These are phyloP conservation scores for Penicillium parvum DNA, from an alignment of 495 filamentous ascomycete species.

Conservation along the genomic window DNA sequence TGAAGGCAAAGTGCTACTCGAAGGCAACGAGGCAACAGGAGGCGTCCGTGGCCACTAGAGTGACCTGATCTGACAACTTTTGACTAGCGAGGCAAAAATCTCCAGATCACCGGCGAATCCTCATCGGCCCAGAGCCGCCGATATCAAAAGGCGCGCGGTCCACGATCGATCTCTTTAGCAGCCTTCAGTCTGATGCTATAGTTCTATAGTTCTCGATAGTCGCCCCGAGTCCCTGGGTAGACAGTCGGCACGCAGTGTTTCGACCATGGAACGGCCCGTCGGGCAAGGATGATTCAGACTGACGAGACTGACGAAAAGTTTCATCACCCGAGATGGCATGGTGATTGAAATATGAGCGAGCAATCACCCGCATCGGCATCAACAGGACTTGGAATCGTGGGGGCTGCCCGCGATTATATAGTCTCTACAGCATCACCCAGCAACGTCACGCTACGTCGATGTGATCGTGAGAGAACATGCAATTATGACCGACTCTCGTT, in stretches of 20 bases:
- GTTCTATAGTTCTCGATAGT: not conserved
- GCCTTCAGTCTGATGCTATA: too few relatives aligned
- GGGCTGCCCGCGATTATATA: conserved; percentile 19
- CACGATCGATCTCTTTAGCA: too few relatives aligned
- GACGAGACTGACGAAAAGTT: conserved; percentile 34
- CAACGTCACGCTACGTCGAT: conserved; percentile 31
- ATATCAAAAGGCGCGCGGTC: too few relatives aligned
- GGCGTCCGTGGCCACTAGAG: too few relatives aligned
- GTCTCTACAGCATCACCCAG: not conserved
- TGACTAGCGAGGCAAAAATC: too few relatives aligned
- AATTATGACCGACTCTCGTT: conserved; percentile 27
- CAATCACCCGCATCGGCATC: conserved; percentile 1
- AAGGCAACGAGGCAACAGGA: conserved; percentile 7
- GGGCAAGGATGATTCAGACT: conserved; percentile 28
- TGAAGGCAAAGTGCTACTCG: not conserved
- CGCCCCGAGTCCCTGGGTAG: conserved; percentile 17
- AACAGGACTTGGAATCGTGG: conserved; percentile 8
- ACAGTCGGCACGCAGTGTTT: conserved; percentile 11
- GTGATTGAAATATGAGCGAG: conserved; percentile 21
- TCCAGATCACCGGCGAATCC: too few relatives aligned
- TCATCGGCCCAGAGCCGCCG: too few relatives aligned
- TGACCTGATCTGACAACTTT: too few relatives aligned
- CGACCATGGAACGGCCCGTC: conserved; percentile 27
- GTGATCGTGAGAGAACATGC: conserved; percentile 29
- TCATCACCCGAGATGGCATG: conserved; percentile 27